Percentiles rank a stretch among this genome's conserved stretches.
Evolutionary conservation across 352 stramenopile species (phyloP).

Genomic region (Globisporangium ultimum): DNA sequence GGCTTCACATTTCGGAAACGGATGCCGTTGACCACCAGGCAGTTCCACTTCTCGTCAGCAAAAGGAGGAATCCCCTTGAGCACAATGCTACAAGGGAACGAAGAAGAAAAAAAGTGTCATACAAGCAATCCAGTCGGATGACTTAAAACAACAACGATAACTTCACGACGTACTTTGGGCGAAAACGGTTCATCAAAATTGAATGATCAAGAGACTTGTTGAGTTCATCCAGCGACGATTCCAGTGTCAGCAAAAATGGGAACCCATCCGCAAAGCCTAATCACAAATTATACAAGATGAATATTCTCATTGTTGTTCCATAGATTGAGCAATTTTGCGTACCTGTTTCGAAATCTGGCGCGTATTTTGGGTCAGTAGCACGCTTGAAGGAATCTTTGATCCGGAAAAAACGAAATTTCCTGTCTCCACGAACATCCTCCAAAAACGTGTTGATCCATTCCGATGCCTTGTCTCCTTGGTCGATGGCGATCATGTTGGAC

Average conservation of each 20-base stretch:
- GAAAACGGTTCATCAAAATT: conserved; percentile 80
- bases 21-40: conserved; percentile 45
- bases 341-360: conserved; percentile 51
- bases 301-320: not conserved
- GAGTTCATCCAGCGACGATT: conserved; percentile 58
- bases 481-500: conserved; percentile 43
- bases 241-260: conserved; percentile 61
- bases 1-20: conserved; percentile 74
- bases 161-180: conserved; percentile 74
- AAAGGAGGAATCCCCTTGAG: conserved; percentile 60
- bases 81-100: conserved; percentile 48
- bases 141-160: not conserved
- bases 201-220: conserved; percentile 48
- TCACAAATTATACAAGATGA: not conserved
- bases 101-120: not conserved
- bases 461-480: conserved; percentile 58
- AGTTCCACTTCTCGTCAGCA: conserved; percentile 75
- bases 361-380: conserved; percentile 53
- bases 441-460: conserved; percentile 66
- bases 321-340: not conserved
- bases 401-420: conserved; percentile 49
- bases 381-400: conserved; percentile 60
- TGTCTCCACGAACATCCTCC: conserved; percentile 25
- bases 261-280: conserved; percentile 76
- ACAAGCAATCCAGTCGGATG: not conserved